These are phyloP conservation scores for Pseudogymnoascus sp. DNA, from an alignment of 2,329 filamentous ascomycete genomes.

Conservation along the genomic window DNA sequence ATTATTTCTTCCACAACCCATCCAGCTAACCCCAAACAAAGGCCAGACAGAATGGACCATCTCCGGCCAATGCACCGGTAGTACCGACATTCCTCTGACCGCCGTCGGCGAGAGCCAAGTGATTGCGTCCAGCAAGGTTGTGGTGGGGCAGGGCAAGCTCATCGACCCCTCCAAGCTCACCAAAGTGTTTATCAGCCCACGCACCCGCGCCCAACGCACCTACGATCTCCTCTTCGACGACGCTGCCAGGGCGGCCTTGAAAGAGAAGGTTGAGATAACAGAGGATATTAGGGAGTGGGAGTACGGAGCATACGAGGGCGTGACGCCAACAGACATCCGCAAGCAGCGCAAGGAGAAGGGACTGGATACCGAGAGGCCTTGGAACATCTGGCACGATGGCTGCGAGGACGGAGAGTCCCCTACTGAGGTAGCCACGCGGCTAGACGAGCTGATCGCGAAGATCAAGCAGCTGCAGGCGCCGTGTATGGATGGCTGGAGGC, in stretches of 20 bases:
- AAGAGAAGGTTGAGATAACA: conserved; percentile 49
- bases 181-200: conserved; percentile 72
- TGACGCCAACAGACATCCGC: conserved; percentile 63
- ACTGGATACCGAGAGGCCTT: conserved; percentile 35
- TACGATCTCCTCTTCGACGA: conserved; percentile 62
- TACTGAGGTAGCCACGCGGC: conserved; percentile 59
- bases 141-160: conserved; percentile 75
- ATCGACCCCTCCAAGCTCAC: conserved; percentile 56
- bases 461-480: conserved; percentile 57
- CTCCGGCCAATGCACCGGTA: conserved; percentile 74
- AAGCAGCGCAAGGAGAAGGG: conserved; percentile 49
- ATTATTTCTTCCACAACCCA: neutral
- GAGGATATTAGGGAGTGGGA: conserved; percentile 80
- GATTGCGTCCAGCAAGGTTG: conserved; percentile 67
- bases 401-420: conserved; percentile 73
- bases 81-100: conserved; percentile 80
- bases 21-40: neutral
- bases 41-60: conserved; percentile 88
- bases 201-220: conserved; percentile 74
- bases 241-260: conserved; percentile 33
- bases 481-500: conserved; percentile 31
- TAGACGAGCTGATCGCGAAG: conserved; percentile 69
- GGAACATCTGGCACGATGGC: conserved; percentile 85
- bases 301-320: conserved; percentile 79
- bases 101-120: conserved; percentile 71